Conservation (phyloP, 2,329 filamentous ascomycete species). For the Fusarium sp. region DNA sequence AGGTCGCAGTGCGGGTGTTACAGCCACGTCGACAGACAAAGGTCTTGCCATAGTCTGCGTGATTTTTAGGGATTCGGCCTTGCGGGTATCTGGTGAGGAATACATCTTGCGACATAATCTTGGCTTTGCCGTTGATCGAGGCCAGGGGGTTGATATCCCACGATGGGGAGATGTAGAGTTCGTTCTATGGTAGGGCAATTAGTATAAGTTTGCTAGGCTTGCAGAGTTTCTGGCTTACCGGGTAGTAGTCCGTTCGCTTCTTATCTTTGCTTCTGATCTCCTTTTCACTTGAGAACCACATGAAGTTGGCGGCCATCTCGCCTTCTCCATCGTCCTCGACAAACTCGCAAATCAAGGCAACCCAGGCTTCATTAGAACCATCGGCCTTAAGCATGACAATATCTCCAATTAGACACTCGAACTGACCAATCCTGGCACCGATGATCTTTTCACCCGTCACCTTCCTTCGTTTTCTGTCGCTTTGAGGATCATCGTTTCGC, state of each 20-base stretch:
- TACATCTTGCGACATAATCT: conserved; percentile 78
- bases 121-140: conserved; percentile 92
- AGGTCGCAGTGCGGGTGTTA: conserved; percentile 89
- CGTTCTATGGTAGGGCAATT: conserved; percentile 70
- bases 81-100: conserved; percentile 81
- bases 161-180: conserved; percentile 90
- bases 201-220: conserved; percentile 3
- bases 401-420: conserved; percentile 87
- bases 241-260: conserved; percentile 84
- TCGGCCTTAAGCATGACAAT: conserved; percentile 90
- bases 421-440: conserved; percentile 85
- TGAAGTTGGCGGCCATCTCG: conserved; percentile 86
- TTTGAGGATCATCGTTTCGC: conserved; percentile 48
- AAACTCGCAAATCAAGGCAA: conserved; percentile 90
- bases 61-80: conserved; percentile 80
- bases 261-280: conserved; percentile 88
- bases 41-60: conserved; percentile 84
- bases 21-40: conserved; percentile 93
- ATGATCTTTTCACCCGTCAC: conserved; percentile 70
- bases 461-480: conserved; percentile 57
- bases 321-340: conserved; percentile 75
- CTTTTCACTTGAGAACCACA: conserved; percentile 96
- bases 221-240: conserved; percentile 61
- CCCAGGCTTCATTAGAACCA: conserved; percentile 89
- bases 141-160: conserved; percentile 89